These are phyloP conservation scores for Austroboletus sp. DNA, from an alignment of 1,284 basidiomycete species.

Conservation along the genomic window DNA sequence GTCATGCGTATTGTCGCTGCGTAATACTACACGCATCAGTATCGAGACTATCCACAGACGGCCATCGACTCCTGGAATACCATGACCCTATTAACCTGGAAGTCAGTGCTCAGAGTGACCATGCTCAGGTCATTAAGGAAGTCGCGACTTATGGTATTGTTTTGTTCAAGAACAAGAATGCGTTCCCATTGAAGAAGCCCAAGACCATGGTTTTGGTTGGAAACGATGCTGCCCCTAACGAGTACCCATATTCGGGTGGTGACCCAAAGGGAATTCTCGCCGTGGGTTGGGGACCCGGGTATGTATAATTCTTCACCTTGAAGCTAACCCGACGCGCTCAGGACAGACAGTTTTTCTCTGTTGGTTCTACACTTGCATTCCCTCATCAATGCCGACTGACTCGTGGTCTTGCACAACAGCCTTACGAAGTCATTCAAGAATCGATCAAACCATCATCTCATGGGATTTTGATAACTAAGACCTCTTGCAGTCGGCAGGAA, in stretches of 20 bases:
- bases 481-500: conserved; percentile 23
- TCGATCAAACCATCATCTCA: conserved; percentile 32
- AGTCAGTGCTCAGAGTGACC: conserved; percentile 57
- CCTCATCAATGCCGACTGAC: neutral
- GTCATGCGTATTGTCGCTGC: conserved; percentile 57
- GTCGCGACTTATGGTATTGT: conserved; percentile 68
- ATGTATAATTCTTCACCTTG: neutral
- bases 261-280: conserved; percentile 53
- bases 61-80: conserved; percentile 49
- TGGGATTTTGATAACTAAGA: conserved; percentile 37
- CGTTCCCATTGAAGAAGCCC: conserved; percentile 47
- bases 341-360: conserved; percentile 36
- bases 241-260: conserved; percentile 43
- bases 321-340: conserved; percentile 12
- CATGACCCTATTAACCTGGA: conserved; percentile 44
- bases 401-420: conserved; percentile 17
- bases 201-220: conserved; percentile 33
- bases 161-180: conserved; percentile 66
- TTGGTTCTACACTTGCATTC: conserved; percentile 15
- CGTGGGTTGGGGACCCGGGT: conserved; percentile 61
- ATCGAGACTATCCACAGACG: conserved; percentile 49
- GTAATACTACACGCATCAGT: conserved; percentile 55
- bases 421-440: conserved; percentile 36
- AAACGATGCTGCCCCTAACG: conserved; percentile 60
- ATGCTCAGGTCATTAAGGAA: conserved; percentile 52